A percentile compares a stretch with the other conserved stretches of the same genome.
phyloP scores from a whole-genome alignment of 306 rosid genomes.

The Quercus dentata region DNA sequence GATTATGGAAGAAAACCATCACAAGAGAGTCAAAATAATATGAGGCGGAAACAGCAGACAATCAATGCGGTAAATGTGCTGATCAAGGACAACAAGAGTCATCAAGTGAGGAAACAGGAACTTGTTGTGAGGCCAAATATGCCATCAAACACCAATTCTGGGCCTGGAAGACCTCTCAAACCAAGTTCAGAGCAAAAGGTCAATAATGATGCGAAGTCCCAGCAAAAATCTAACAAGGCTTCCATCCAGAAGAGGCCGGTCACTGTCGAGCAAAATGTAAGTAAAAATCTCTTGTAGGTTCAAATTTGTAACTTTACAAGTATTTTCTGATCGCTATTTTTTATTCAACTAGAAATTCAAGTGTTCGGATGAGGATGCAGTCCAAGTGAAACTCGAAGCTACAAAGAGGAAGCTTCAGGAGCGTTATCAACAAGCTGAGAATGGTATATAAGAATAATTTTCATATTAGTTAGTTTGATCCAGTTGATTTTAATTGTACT shows the following conservation, averaged over 20 bases:
- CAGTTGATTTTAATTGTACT: background rate
- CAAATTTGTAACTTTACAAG: background rate
- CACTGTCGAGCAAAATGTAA: slow-evolving; percentile 52
- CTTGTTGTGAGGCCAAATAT: slow-evolving; percentile 40
- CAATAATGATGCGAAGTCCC: slow-evolving; percentile 30
- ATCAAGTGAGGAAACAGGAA: slow-evolving; percentile 47
- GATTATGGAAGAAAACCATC: slow-evolving; percentile 56
- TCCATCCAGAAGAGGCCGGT: slow-evolving; percentile 47
- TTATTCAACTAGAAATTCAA: slow-evolving; percentile 41
- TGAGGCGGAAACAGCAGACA: slow-evolving; percentile 39
- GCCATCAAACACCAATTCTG: slow-evolving; percentile 44
- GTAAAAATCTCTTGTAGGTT: slow-evolving; percentile 11
- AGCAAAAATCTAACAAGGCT: slow-evolving; percentile 37
- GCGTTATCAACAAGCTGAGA: slow-evolving; percentile 91
- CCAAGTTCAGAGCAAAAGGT: slow-evolving; percentile 38
- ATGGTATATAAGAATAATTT: slow-evolving; percentile 42
- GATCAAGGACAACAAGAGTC: slow-evolving; percentile 46
- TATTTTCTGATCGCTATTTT: slow-evolving; percentile 27
- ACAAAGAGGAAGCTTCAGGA: slow-evolving; percentile 95
- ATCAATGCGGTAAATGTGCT: slow-evolving; percentile 26
- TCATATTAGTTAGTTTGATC: background rate
- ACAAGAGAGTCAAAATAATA: slow-evolving; percentile 30
- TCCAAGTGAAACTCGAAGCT: slow-evolving; percentile 79
- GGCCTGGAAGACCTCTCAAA: slow-evolving; percentile 53
- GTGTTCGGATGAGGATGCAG: slow-evolving; percentile 56